Conservation (phyloP, 768 basidiomycete genomes). For the Omphalotus guepiniiformis region DNA sequence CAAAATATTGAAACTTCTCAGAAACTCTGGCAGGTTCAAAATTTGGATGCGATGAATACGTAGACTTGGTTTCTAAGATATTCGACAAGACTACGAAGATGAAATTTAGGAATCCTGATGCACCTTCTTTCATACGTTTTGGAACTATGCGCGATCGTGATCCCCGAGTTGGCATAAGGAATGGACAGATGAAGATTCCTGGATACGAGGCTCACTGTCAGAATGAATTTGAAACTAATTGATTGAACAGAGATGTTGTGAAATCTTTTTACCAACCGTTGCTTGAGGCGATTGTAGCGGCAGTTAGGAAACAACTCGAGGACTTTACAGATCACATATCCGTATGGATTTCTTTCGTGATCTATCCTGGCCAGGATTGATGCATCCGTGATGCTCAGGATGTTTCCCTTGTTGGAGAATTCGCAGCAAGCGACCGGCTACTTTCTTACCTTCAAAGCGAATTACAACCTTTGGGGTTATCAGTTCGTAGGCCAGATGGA, state of each 20-base stretch:
- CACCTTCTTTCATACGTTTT: constrained; percentile 37
- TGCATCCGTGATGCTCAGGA: constrained; percentile 19
- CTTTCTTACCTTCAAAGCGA: constrained; percentile 34
- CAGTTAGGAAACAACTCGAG: constrained; percentile 28
- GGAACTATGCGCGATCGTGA: constrained; percentile 37
- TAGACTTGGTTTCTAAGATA: constrained; percentile 30
- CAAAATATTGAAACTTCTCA: too few species aligned
- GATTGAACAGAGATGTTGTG: constrained; percentile 19
- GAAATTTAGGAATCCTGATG: constrained; percentile 35
- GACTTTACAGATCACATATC: constrained; percentile 27
- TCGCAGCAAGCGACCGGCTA: constrained; percentile 47
- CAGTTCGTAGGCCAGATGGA: constrained; percentile 38
- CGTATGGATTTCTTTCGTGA: constrained; percentile 17
- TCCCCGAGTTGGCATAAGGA: constrained; percentile 30
- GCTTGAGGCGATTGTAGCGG: constrained; percentile 30
- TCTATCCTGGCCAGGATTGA: background rate
- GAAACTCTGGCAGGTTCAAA: too few species aligned
- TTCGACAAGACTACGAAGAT: constrained; percentile 39
- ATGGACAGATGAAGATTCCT: constrained; percentile 34
- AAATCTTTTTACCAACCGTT: constrained; percentile 41
- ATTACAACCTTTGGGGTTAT: constrained; percentile 30
- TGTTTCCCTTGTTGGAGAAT: constrained; percentile 50
- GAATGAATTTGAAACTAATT: background rate
- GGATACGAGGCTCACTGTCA: constrained; percentile 26
- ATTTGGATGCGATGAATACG: constrained; percentile 28